Base-by-base conservation (phyloP, 2,329 filamentous ascomycete species). In the Dactylellina sp. region DNA sequence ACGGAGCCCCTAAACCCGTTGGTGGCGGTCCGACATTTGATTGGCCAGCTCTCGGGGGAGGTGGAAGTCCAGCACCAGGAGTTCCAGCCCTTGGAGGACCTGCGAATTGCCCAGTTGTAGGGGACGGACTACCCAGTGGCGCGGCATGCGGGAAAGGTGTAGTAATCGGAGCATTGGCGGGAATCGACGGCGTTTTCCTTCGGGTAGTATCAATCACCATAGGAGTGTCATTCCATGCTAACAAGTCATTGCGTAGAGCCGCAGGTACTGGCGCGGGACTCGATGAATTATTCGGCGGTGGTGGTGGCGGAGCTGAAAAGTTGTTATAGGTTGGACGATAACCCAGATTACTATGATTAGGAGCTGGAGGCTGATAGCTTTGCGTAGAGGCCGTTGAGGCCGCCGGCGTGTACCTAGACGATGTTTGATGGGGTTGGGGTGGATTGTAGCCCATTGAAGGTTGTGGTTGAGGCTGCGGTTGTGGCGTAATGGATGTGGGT, bases 161-260 rank as follows among this genome's bases (percentile, higher is more conserved):
- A n/a, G 85, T 87, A 56, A 93, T 88, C 1, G 90, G 84, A 57
- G 88, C 86, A 46, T 82, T 79, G 32, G 80, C 79, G 18, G 88
- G 84, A 63, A 85, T 88, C 1, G 93, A 92, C 0, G 94, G 97
- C 49, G 85, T 85, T 79, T 89, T 88, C 77, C 93, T 88, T 20
- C 89, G 86, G 12, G 87, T 86, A n/a, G 90, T 85, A 83, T 94
- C 92, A 49, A 87, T 85, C 49, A 98, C 91, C 78, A 97, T 86
- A 0, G 95, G 95, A 57, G 96, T 90, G 81, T 99, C 95, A 78
- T 99, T 99, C 95, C 95, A 99, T 78, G 91, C 90, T 25, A 89
- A 87, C 76, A 89, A 89, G 76, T 90, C 89, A 11, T 37, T 77
- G 42, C 61, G 65, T 79, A 89, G 89, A 66, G 87, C 84, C 79